A percentile compares a stretch with the other conserved stretches of the same genome.
Conservation (phyloP, 306 rosid species). For the Citrullus colocynthis region DNA sequence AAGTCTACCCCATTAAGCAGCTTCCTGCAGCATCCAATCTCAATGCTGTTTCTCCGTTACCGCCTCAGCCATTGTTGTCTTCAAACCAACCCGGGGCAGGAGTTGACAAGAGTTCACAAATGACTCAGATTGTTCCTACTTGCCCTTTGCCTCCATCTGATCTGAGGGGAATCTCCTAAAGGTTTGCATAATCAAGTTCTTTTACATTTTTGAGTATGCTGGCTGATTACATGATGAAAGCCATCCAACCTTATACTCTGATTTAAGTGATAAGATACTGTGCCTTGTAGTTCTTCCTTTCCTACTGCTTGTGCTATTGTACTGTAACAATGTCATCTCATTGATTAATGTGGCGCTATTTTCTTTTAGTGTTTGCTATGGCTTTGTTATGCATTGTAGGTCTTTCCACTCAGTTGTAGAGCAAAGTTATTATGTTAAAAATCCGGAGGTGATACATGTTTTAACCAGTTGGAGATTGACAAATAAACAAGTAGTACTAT, state of each 20-base stretch:
- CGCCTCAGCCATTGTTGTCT: constrained; percentile 13
- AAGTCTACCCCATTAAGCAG: constrained; percentile 71
- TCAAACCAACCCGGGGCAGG: constrained; percentile 17
- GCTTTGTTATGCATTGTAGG: not conserved
- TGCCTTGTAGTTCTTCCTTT: not conserved
- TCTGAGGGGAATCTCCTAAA: not conserved
- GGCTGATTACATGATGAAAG: not conserved
- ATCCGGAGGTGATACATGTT: too few species aligned
- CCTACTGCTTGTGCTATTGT: not conserved
- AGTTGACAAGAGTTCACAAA: constrained; percentile 17
- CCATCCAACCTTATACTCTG: not conserved
- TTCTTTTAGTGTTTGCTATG: not conserved
- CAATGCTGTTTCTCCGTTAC: constrained; percentile 13
- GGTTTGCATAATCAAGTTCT: not conserved
- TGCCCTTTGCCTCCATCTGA: constrained; percentile 10
- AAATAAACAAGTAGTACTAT: too few species aligned
- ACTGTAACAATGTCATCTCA: not conserved
- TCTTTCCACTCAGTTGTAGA: not conserved
- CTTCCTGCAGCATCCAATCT: constrained; percentile 23
- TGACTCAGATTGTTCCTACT: constrained; percentile 16
- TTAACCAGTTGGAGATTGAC: too few species aligned
- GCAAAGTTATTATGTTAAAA: not conserved
- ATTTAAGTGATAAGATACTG: not conserved
- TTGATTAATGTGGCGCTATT: not conserved
- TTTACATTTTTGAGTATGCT: not conserved